These are phyloP conservation scores for Citrus glauca DNA, from an alignment of 345 rosid genomes.

Conservation along the genomic window DNA sequence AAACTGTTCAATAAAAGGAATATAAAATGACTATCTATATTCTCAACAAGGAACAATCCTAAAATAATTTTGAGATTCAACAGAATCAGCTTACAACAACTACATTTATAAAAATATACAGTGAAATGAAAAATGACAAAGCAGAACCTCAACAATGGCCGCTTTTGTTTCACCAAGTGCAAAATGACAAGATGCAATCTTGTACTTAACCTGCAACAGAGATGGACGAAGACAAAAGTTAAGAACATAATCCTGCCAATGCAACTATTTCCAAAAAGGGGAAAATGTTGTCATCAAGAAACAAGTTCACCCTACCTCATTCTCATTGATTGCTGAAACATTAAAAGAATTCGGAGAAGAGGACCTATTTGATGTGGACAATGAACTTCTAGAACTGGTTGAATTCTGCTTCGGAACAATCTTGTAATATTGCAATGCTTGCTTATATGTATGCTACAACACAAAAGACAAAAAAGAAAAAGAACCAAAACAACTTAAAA, in stretches of 20 bases:
- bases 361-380: slow-evolving; percentile 63
- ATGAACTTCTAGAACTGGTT: slow-evolving; percentile 56
- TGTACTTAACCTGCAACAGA: slow-evolving; percentile 71
- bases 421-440: slow-evolving; percentile 75
- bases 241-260: neutral
- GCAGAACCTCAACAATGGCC: slow-evolving; percentile 76
- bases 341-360: slow-evolving; percentile 78
- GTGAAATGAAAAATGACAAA: slow-evolving; percentile 11
- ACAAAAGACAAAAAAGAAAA: slow-evolving; percentile 5
- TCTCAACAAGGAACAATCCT: neutral
- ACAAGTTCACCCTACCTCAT: slow-evolving; percentile 51
- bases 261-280: neutral
- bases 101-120: neutral
- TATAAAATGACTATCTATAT: neutral
- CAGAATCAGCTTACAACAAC: neutral
- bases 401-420: slow-evolving; percentile 77
- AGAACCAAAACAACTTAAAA: neutral
- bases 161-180: slow-evolving; percentile 69
- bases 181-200: slow-evolving; percentile 88
- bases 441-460: slow-evolving; percentile 72
- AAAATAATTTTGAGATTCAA: neutral
- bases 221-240: neutral
- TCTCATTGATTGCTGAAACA: slow-evolving; percentile 68
- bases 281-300: neutral
- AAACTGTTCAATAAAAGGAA: neutral